phyloP scores from a whole-genome alignment of 2,329 filamentous ascomycete species.

The Hypoxylon sp. region DNA sequence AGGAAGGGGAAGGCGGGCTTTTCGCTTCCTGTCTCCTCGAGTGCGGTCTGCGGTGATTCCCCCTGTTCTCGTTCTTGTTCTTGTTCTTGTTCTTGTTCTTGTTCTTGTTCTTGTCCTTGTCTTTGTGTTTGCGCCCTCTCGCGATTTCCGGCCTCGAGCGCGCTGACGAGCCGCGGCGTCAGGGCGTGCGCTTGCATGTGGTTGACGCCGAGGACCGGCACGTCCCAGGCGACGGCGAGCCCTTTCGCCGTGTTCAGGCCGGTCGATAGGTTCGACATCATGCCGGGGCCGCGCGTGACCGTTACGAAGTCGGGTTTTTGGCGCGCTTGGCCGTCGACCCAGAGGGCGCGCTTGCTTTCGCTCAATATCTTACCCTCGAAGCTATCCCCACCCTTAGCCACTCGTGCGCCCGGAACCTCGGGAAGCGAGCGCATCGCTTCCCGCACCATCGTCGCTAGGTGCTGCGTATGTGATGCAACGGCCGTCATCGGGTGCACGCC shows the following conservation, averaged over 20 bases:
- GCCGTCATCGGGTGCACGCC: slow-evolving; percentile 86
- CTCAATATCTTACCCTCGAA: slow-evolving; percentile 39
- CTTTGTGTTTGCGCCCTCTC: slow-evolving; percentile 13
- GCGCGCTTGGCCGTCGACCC: slow-evolving; percentile 49
- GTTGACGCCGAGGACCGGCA: slow-evolving; percentile 87
- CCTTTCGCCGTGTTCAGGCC: slow-evolving; percentile 90
- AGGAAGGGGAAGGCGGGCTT: slow-evolving; percentile 82
- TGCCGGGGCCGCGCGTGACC: slow-evolving; percentile 90
- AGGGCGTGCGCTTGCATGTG: slow-evolving; percentile 98
- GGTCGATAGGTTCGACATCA: slow-evolving; percentile 80
- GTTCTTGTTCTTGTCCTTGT: slow-evolving; percentile 13
- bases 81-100: slow-evolving; percentile 19
- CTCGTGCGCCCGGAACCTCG: slow-evolving; percentile 22
- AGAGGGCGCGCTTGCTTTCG: slow-evolving; percentile 32
- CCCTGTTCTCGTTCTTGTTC: slow-evolving; percentile 10
- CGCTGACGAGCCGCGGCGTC: slow-evolving; percentile 81
- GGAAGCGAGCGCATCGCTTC: slow-evolving; percentile 70
- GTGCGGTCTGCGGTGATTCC: slow-evolving; percentile 2
- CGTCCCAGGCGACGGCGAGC: slow-evolving; percentile 82
- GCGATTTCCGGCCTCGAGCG: slow-evolving; percentile 59
- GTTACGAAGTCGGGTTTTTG: slow-evolving; percentile 83
- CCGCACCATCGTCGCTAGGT: slow-evolving; percentile 75
- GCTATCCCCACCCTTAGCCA: slow-evolving; percentile 22
- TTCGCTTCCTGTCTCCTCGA: slow-evolving; percentile 4
- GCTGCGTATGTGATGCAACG: slow-evolving; percentile 78